A percentile compares a stretch with the other conserved stretches of the same genome.
These are phyloP conservation scores for Hirschfeldia incana DNA, from an alignment of 345 rosid species.

Conservation along the genomic window DNA sequence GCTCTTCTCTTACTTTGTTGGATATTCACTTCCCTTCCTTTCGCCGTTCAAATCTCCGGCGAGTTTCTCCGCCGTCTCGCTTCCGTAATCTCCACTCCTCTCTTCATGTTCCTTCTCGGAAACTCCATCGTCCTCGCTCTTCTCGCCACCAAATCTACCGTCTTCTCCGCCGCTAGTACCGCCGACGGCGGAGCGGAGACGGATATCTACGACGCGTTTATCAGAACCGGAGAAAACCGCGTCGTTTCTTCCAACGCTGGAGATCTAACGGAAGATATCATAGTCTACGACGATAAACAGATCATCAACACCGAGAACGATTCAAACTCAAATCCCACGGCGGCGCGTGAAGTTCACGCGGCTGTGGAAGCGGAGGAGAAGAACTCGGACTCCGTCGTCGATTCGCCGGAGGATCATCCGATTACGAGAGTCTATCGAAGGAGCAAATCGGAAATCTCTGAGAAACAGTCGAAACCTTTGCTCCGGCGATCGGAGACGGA, in stretches of 20 bases:
- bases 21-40: slow-evolving; percentile 54
- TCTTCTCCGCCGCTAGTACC: slow-evolving; percentile 31
- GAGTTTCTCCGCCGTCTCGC: slow-evolving; percentile 45
- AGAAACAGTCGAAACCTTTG: slow-evolving; percentile 29
- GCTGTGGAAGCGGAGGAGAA: not conserved
- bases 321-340: slow-evolving; percentile 10
- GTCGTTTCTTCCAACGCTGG: not conserved
- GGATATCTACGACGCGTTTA: slow-evolving; percentile 46
- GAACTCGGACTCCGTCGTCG: not conserved
- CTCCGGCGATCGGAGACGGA: slow-evolving; percentile 62
- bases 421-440: slow-evolving; percentile 32
- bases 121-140: slow-evolving; percentile 63
- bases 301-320: not conserved
- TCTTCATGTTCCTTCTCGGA: slow-evolving; percentile 57
- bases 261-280: slow-evolving; percentile 43
- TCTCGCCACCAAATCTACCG: slow-evolving; percentile 54
- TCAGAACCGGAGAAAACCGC: slow-evolving; percentile 41
- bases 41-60: slow-evolving; percentile 47
- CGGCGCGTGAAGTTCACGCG: slow-evolving; percentile 30
- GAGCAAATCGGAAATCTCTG: slow-evolving; percentile 42
- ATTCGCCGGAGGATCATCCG: slow-evolving; percentile 8
- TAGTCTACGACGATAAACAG: slow-evolving; percentile 39
- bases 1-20: slow-evolving; percentile 49
- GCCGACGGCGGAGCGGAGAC: slow-evolving; percentile 26
- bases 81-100: slow-evolving; percentile 50